These are phyloP conservation scores for Debaryomycetaceae sp. DNA, from an alignment of 1,139 yeast species.

Conservation along the genomic window DNA sequence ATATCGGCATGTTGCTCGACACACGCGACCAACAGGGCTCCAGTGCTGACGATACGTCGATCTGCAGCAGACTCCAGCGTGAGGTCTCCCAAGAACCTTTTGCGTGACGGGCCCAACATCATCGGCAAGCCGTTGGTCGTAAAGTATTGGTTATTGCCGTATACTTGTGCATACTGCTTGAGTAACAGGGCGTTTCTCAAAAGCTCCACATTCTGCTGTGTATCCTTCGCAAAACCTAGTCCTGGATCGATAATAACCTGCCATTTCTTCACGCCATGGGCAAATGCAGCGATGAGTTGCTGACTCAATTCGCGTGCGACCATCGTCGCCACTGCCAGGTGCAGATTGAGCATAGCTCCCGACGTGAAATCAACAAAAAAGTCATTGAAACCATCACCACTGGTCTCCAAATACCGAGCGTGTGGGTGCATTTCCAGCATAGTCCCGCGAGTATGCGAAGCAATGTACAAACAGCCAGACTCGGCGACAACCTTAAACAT, in stretches of 20 bases:
- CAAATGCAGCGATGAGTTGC: conserved; percentile 47
- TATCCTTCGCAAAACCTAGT: conserved; percentile 79
- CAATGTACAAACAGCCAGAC: conserved; percentile 63
- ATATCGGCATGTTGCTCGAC: conserved; percentile 69
- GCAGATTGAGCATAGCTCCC: conserved; percentile 14
- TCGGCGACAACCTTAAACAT: conserved; percentile 63
- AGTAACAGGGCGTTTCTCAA: conserved; percentile 48
- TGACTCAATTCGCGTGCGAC: conserved; percentile 54
- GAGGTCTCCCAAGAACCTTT: conserved; percentile 70
- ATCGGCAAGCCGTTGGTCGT: conserved; percentile 50
- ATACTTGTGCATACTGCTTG: conserved; percentile 31
- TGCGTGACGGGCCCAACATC: conserved; percentile 79
- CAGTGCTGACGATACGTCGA: conserved; percentile 66
- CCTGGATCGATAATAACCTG: conserved; percentile 93
- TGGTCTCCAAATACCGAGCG: conserved; percentile 41
- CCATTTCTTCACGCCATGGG: conserved; percentile 70
- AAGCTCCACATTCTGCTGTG: conserved; percentile 55
- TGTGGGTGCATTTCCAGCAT: conserved; percentile 61
- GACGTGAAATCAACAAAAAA: conserved; percentile 19
- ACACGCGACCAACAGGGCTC: conserved; percentile 65
- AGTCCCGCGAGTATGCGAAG: conserved; percentile 81
- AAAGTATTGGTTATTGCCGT: conserved; percentile 14
- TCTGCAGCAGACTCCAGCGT: conserved; percentile 39
- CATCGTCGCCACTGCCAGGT: conserved; percentile 28
- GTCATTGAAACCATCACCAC: conserved; percentile 30